Percentiles rank a stretch among this genome's conserved stretches.
Evolutionary conservation across 768 basidiomycete genomes (phyloP).

Genomic region (Paxillus ammoniavirescens): DNA sequence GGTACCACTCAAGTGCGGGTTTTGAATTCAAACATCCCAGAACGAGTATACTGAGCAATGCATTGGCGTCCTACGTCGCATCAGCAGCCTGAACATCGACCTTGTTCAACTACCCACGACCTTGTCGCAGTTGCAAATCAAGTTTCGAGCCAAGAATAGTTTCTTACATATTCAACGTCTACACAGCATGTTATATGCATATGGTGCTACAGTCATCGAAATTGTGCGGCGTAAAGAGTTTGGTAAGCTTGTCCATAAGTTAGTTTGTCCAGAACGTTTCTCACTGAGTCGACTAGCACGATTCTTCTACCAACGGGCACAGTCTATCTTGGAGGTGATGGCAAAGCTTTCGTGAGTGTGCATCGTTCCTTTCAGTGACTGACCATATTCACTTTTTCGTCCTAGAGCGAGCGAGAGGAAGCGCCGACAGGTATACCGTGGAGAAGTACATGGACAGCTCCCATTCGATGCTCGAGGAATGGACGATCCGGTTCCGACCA

Average conservation of each 20-base stretch:
- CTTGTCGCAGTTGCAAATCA: conserved; percentile 64
- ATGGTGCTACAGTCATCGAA: conserved; percentile 88
- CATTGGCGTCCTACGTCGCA: conserved; percentile 65
- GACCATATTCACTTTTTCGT: conserved; percentile 5
- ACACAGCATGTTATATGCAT: conserved; percentile 88
- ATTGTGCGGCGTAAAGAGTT: conserved; percentile 91
- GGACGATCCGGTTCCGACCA: conserved; percentile 73
- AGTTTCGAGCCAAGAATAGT: conserved; percentile 73
- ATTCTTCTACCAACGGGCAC: conserved; percentile 80
- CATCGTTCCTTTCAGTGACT: background rate
- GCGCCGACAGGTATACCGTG: conserved; percentile 80
- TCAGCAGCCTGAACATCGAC: conserved; percentile 79
- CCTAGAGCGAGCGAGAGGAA: conserved; percentile 72
- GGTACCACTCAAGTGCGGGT: background rate
- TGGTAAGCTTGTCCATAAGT: conserved; percentile 42
- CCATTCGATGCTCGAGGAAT: conserved; percentile 84
- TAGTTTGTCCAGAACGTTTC: background rate
- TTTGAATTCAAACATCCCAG: conserved; percentile 40
- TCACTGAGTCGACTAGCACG: conserved; percentile 44
- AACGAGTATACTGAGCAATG: conserved; percentile 71
- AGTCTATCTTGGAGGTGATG: conserved; percentile 82
- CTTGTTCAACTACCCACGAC: conserved; percentile 70
- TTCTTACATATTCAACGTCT: conserved; percentile 91
- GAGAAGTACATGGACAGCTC: conserved; percentile 80
- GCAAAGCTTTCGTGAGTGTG: conserved; percentile 78